Evolutionary conservation across 345 rosid genomes (phyloP).

Genomic region (Hevea brasiliensis): DNA sequence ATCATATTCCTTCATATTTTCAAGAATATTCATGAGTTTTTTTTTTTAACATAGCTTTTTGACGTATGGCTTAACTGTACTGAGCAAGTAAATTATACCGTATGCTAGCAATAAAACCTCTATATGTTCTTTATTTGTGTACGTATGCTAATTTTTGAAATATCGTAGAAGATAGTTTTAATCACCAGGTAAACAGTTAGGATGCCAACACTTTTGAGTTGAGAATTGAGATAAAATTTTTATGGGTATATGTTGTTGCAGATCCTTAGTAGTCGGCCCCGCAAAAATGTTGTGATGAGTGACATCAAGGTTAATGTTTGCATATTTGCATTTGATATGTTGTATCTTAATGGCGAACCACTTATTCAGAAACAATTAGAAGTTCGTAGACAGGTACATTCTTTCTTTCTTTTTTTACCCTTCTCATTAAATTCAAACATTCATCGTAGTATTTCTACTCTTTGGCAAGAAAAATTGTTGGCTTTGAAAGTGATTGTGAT

Average conservation of each 20-base stretch:
- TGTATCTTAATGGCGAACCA: constrained; percentile 73
- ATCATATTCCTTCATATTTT: neutral
- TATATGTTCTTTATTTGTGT: neutral
- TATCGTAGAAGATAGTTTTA: neutral
- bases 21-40: neutral
- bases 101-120: neutral
- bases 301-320: constrained; percentile 94
- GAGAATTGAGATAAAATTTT: constrained; percentile 20
- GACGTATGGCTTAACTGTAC: neutral
- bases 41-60: no score
- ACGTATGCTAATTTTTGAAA: neutral
- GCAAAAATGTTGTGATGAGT: constrained; percentile 73
- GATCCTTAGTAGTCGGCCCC: constrained; percentile 79
- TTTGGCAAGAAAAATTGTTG: neutral
- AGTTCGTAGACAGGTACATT: constrained; percentile 75
- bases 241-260: constrained; percentile 23
- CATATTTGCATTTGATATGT: constrained; percentile 85
- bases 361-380: constrained; percentile 75
- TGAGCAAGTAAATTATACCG: neutral
- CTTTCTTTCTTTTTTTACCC: constrained; percentile 8
- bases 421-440: neutral
- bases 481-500: constrained; percentile 1
- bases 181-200: constrained; percentile 1
- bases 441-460: neutral
- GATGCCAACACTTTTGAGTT: constrained; percentile 9